These are phyloP conservation scores for Auriscalpium vulgare DNA, from an alignment of 768 basidiomycete species.

Conservation along the genomic window DNA sequence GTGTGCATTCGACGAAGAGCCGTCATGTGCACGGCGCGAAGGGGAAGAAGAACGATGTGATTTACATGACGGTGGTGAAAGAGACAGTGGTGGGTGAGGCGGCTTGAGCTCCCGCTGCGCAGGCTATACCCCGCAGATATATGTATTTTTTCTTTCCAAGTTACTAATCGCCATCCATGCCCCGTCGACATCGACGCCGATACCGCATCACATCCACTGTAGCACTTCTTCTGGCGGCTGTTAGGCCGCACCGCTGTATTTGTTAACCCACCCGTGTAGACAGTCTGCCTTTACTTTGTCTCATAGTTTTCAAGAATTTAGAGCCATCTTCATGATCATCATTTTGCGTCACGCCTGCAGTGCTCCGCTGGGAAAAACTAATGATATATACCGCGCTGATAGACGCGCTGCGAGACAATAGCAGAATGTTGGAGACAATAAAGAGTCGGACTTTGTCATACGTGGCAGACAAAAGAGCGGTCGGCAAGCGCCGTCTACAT, in stretches of 20 bases:
- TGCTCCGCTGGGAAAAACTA: background rate
- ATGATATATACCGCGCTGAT: background rate
- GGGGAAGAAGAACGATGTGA: conserved; percentile 4
- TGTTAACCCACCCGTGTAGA: conserved; percentile 4
- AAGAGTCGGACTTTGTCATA: background rate
- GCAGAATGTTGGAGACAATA: background rate
- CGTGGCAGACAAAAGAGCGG: background rate
- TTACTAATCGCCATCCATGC: background rate
- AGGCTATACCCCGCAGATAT: no score
- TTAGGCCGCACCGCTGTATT: background rate
- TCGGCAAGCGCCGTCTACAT: conserved; percentile 3
- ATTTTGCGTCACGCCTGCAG: background rate
- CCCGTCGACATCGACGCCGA: background rate
- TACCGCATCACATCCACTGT: conserved; percentile 4
- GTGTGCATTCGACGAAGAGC: background rate
- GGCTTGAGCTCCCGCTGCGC: background rate
- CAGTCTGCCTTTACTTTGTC: background rate
- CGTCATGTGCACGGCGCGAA: background rate
- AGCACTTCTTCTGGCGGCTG: conserved; percentile 3
- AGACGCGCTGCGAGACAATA: background rate
- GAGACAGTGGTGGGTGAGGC: conserved; percentile 2
- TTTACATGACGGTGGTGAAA: conserved; percentile 14
- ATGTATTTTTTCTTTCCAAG: background rate
- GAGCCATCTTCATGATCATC: background rate
- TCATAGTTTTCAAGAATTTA: background rate